phyloP scores from a whole-genome alignment of 129 eudicot species.

The Arctium minus region DNA sequence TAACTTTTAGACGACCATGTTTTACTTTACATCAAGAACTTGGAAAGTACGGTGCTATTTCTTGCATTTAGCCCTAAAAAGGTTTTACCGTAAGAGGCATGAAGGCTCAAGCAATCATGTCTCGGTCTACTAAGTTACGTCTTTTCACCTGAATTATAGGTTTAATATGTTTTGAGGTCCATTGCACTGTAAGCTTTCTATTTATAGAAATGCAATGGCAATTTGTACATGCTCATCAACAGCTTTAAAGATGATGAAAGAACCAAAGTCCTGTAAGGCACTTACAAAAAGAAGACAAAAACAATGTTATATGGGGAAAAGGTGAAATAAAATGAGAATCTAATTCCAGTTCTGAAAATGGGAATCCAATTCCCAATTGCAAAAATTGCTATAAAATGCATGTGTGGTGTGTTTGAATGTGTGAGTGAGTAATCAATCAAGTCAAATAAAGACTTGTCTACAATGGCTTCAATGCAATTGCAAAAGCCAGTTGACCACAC shows the following conservation, averaged over 20 bases:
- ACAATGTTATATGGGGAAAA: not conserved
- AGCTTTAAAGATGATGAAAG: constrained; percentile 9
- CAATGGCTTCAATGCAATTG: constrained; percentile 37
- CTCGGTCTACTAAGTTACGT: not conserved
- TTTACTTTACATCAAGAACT: not conserved
- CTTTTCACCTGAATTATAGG: not conserved
- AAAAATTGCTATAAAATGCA: constrained; percentile 14
- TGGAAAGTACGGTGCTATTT: not conserved
- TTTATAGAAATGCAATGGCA: not conserved
- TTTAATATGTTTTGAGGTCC: not conserved
- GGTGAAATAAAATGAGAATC: constrained; percentile 8
- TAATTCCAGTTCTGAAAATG: constrained; percentile 11
- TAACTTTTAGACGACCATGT: not conserved
- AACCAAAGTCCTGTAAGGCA: constrained; percentile 11
- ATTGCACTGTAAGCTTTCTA: not conserved
- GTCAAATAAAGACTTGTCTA: not conserved
- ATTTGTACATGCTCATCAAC: not conserved
- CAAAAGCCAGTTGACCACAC: constrained; percentile 29
- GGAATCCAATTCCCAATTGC: constrained; percentile 26
- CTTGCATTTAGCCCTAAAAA: no score
- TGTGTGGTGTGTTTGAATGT: not conserved
- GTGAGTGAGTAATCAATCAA: constrained; percentile 11
- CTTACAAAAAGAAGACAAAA: not conserved
- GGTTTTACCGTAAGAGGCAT: not conserved
- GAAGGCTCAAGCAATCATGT: no score